A percentile compares a stretch with the other conserved stretches of the same genome.
These are phyloP conservation scores for Lachnellula cervina DNA, from an alignment of 2,329 filamentous ascomycete genomes.

Conservation along the genomic window DNA sequence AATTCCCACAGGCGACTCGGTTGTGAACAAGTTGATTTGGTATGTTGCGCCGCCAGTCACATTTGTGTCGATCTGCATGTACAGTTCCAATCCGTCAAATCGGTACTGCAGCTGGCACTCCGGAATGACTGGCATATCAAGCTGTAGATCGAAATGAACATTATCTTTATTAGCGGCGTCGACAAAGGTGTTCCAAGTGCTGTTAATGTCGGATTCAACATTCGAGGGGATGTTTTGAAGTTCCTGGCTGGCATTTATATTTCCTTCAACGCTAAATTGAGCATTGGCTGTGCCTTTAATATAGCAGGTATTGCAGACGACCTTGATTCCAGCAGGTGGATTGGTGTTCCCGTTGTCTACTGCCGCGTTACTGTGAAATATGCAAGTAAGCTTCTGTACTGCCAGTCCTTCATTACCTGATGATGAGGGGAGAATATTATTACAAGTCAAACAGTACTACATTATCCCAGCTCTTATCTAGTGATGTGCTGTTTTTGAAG, in stretches of 20 bases:
- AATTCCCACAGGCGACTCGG: constrained; percentile 41
- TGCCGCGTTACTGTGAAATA: not conserved
- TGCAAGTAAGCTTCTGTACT: too few relatives aligned
- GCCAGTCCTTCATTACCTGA: too few relatives aligned
- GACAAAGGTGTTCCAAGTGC: constrained; percentile 28
- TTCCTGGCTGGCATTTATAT: constrained; percentile 37
- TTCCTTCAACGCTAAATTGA: constrained; percentile 37
- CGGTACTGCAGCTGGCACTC: constrained; percentile 40
- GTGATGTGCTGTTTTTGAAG: too few relatives aligned
- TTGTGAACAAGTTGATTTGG: constrained; percentile 44
- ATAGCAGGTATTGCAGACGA: constrained; percentile 47
- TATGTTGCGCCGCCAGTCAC: constrained; percentile 41
- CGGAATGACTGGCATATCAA: constrained; percentile 41
- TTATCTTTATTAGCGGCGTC: constrained; percentile 27
- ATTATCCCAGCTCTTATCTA: too few relatives aligned
- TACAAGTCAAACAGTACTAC: too few relatives aligned
- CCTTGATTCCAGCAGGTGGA: constrained; percentile 32
- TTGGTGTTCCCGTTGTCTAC: constrained; percentile 13
- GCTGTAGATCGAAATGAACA: constrained; percentile 39
- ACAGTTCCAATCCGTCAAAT: constrained; percentile 49
- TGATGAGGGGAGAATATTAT: too few relatives aligned
- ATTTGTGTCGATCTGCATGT: constrained; percentile 42
- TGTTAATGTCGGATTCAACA: constrained; percentile 32
- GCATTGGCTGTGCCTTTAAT: constrained; percentile 43
- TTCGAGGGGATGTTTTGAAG: constrained; percentile 33